phyloP scores from a whole-genome alignment of 805 yeast species.

The Metschnikowia vanudenii region DNA sequence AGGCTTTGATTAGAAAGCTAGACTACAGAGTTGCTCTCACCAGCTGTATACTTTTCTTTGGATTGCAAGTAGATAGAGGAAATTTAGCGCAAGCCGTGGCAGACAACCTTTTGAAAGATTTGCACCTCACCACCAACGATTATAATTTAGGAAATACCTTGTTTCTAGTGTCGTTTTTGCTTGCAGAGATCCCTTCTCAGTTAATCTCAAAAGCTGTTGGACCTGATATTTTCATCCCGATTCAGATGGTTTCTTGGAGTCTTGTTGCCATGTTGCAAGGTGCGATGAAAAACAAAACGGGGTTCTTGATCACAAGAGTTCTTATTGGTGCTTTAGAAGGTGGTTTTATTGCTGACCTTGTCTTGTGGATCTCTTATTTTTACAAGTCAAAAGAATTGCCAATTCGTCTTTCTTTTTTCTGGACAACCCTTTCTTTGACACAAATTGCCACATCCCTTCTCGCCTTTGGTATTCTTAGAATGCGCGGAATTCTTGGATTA shows the following conservation, averaged over 20 bases:
- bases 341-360: conserved; percentile 55
- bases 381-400: conserved; percentile 60
- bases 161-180: conserved; percentile 49
- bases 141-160: conserved; percentile 60
- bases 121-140: conserved; percentile 53
- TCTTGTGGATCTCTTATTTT: conserved; percentile 62
- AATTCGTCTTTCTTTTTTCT: conserved; percentile 57
- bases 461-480: conserved; percentile 51
- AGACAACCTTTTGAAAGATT: conserved; percentile 53
- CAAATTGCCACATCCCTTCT: conserved; percentile 46
- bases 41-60: conserved; percentile 59
- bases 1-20: conserved; percentile 45
- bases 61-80: conserved; percentile 57
- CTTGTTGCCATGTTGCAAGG: conserved; percentile 54
- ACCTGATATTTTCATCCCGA: conserved; percentile 61
- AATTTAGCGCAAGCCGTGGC: conserved; percentile 58
- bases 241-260: conserved; percentile 57
- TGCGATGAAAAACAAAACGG: conserved; percentile 38
- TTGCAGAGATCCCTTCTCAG: conserved; percentile 65
- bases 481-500: conserved; percentile 46
- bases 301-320: conserved; percentile 49
- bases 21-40: conserved; percentile 56
- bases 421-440: conserved; percentile 53
- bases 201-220: conserved; percentile 61
- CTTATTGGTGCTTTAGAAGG: conserved; percentile 62